phyloP scores from a whole-genome alignment of 176 grass and related monocot genomes.

The Zoysia pacifica region DNA sequence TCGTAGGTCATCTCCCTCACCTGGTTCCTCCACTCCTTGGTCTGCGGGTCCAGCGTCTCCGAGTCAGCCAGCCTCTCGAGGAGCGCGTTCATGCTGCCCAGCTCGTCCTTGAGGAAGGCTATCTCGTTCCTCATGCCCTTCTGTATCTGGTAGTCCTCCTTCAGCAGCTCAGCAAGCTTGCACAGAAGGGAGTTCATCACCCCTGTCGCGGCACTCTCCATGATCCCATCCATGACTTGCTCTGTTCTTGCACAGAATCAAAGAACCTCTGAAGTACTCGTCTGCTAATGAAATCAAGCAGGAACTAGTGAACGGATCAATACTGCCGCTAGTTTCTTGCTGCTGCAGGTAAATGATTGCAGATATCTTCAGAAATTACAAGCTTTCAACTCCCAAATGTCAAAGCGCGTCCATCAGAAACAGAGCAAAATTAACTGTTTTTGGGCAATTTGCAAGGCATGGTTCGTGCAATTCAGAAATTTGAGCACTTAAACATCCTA shows the following conservation, averaged over 20 bases:
- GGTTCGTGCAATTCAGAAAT: not conserved
- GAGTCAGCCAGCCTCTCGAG: not conserved
- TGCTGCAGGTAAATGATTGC: not conserved
- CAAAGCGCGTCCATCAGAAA: not conserved
- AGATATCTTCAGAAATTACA: not conserved
- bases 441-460: not conserved
- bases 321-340: not conserved
- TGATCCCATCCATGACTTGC: slow-evolving; percentile 30
- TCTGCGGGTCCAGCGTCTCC: slow-evolving; percentile 21
- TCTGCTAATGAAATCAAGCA: not conserved
- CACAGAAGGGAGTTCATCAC: slow-evolving; percentile 35
- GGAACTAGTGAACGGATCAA: not conserved
- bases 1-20: slow-evolving; percentile 47
- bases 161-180: slow-evolving; percentile 35
- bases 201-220: slow-evolving; percentile 36
- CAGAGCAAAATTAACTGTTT: not conserved
- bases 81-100: slow-evolving; percentile 39
- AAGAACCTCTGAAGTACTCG: not conserved
- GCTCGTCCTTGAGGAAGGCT: slow-evolving; percentile 28
- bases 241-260: not conserved
- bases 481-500: not conserved
- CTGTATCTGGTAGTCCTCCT: slow-evolving; percentile 17
- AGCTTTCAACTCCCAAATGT: not conserved
- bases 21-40: slow-evolving; percentile 38
- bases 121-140: slow-evolving; percentile 27